These are phyloP conservation scores for Solidago caesia DNA, from an alignment of 129 eudicot species.

Conservation along the genomic window DNA sequence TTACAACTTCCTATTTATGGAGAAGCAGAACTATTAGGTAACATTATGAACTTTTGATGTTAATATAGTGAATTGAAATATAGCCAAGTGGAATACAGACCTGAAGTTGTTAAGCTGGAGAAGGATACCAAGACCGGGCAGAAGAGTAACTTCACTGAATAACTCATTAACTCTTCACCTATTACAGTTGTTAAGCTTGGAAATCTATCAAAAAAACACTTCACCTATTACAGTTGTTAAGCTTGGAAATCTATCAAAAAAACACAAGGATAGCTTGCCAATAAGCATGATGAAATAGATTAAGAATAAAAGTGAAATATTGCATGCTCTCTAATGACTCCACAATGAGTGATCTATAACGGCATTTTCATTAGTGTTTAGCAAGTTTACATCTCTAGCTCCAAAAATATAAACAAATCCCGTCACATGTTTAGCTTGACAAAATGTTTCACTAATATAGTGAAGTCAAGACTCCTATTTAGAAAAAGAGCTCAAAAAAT, in stretches of 20 bases:
- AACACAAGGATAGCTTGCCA: conserved; percentile 4
- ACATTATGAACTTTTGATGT: conserved; percentile 12
- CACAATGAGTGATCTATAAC: conserved; percentile 5
- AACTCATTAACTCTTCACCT: no score
- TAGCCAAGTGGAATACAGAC: conserved; percentile 35
- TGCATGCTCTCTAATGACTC: background rate
- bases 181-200: conserved; percentile 2
- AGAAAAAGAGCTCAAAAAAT: no score
- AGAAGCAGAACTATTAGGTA: background rate
- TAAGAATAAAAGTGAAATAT: background rate
- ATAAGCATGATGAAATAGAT: conserved; percentile 10
- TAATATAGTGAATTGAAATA: conserved; percentile 14
- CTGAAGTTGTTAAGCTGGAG: conserved; percentile 86
- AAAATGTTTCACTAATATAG: no score
- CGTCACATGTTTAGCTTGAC: background rate
- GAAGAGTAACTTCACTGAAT: no score
- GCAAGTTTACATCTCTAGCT: conserved; percentile 10
- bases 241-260: conserved; percentile 2
- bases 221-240: no score
- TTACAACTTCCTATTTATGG: conserved; percentile 4
- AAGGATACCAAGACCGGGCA: conserved; percentile 96
- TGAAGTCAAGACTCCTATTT: no score
- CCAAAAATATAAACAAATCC: conserved; percentile 9
- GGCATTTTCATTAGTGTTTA: conserved; percentile 8
- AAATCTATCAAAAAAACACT: no score